Evolutionary conservation across 805 yeast species (phyloP).

Genomic region (Metschnikowia aberdeeniae): DNA sequence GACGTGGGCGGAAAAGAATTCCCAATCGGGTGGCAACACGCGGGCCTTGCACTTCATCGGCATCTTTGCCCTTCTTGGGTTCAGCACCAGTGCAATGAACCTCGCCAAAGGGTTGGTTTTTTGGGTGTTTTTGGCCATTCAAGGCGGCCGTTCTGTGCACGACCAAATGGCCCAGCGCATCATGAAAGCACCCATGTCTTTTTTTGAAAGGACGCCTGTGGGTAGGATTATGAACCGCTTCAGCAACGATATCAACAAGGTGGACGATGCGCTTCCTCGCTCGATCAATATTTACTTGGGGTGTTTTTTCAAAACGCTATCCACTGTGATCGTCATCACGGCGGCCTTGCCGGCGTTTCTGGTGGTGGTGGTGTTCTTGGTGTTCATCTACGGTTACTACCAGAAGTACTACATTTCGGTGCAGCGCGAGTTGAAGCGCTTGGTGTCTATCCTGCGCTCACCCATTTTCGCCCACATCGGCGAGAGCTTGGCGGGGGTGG

Average conservation of each 20-base stretch:
- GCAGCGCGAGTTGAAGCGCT: slow-evolving; percentile 59
- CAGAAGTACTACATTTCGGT: slow-evolving; percentile 81
- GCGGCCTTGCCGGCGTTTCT: slow-evolving; percentile 52
- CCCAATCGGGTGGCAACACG: slow-evolving; percentile 37
- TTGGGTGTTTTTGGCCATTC: slow-evolving; percentile 51
- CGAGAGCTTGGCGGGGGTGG: slow-evolving; percentile 73
- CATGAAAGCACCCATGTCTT: slow-evolving; percentile 57
- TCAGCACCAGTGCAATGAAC: slow-evolving; percentile 47
- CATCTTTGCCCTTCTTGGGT: slow-evolving; percentile 53
- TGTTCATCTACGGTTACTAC: slow-evolving; percentile 60
- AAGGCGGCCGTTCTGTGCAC: slow-evolving; percentile 54
- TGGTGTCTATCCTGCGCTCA: slow-evolving; percentile 66
- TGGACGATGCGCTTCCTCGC: slow-evolving; percentile 57
- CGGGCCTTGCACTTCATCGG: slow-evolving; percentile 45
- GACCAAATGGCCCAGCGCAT: slow-evolving; percentile 53
- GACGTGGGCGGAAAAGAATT: slow-evolving; percentile 60
- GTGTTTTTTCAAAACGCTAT: slow-evolving; percentile 39
- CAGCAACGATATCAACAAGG: slow-evolving; percentile 55
- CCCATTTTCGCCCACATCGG: slow-evolving; percentile 56
- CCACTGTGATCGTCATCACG: slow-evolving; percentile 52
- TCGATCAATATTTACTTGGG: slow-evolving; percentile 47
- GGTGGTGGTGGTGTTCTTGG: slow-evolving; percentile 43
- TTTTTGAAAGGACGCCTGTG: slow-evolving; percentile 65
- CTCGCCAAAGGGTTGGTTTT: slow-evolving; percentile 44
- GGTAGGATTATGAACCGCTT: slow-evolving; percentile 66